Evolutionary conservation across 2,329 filamentous ascomycete genomes (phyloP).

Genomic region (Myriosclerotinia scirpicola): DNA sequence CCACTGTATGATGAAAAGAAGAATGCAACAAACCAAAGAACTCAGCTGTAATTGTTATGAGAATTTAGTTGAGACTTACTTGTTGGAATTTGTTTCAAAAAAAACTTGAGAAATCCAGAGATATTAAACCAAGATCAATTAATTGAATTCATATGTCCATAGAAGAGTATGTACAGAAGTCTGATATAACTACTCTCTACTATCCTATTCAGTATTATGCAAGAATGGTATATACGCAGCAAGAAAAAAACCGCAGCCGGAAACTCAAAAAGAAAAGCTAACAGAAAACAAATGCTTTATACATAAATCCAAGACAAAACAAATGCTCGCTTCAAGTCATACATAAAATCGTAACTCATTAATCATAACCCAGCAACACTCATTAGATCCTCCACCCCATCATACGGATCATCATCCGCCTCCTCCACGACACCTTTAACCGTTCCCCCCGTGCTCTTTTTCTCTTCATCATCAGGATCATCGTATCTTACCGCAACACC

Average conservation of each 20-base stretch:
- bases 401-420: slow-evolving; percentile 13
- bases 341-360: slow-evolving; percentile 5
- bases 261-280: background rate
- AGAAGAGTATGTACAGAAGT: background rate
- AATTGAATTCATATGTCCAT: background rate
- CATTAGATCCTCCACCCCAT: slow-evolving; percentile 22
- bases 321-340: background rate
- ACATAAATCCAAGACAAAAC: background rate
- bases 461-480: background rate
- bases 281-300: background rate
- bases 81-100: background rate
- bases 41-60: background rate
- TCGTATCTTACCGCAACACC: slow-evolving; percentile 1
- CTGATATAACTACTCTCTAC: background rate
- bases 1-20: too few relatives aligned
- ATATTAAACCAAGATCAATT: background rate
- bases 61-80: background rate
- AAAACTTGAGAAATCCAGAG: background rate
- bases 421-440: background rate
- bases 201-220: background rate
- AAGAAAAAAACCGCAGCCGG: background rate
- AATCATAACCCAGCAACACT: slow-evolving; percentile 19
- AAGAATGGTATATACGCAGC: slow-evolving; percentile 19
- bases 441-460: background rate
- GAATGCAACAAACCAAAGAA: too few relatives aligned